phyloP scores from a whole-genome alignment of 2,329 filamentous ascomycete genomes.

The Phialophora expanda region DNA sequence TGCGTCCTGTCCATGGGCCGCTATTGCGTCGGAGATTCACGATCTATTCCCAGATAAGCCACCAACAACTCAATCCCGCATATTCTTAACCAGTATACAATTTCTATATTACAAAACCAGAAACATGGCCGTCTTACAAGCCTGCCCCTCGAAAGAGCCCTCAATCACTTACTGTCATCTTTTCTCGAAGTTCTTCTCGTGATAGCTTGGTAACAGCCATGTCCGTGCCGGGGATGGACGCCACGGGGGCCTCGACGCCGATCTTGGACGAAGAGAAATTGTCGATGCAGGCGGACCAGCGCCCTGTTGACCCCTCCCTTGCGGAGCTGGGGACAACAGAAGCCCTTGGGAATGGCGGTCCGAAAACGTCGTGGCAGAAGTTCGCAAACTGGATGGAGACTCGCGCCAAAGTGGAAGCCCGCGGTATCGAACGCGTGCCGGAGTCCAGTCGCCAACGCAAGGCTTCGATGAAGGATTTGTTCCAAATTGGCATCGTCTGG shows the following conservation, averaged over 20 bases:
- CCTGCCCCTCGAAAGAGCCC: neutral
- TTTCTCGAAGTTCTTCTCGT: neutral
- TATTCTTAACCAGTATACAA: neutral
- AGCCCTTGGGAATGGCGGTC: neutral
- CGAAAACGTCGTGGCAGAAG: neutral
- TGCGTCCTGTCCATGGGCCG: slow-evolving; percentile 4
- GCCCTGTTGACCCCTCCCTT: neutral
- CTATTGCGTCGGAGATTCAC: slow-evolving; percentile 19
- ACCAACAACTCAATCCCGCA: slow-evolving; percentile 6
- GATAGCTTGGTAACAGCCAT: neutral
- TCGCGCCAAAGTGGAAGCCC: slow-evolving; percentile 56
- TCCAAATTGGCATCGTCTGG: slow-evolving; percentile 65
- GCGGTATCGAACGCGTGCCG: slow-evolving; percentile 65
- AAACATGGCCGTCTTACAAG: neutral
- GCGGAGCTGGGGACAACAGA: neutral
- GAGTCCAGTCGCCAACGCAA: slow-evolving; percentile 42
- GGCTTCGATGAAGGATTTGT: slow-evolving; percentile 58
- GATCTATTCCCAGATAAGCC: slow-evolving; percentile 21
- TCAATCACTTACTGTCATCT: neutral
- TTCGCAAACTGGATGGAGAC: slow-evolving; percentile 15
- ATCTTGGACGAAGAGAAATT: neutral
- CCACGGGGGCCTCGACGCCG: neutral
- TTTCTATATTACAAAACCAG: neutral
- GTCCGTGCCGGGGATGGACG: neutral
- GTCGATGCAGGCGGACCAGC: neutral